Percentiles rank a stretch among this genome's conserved stretches.
Evolutionary conservation across 2,329 filamentous ascomycete genomes (phyloP).

Genomic region (Aspergillus caelatus): DNA sequence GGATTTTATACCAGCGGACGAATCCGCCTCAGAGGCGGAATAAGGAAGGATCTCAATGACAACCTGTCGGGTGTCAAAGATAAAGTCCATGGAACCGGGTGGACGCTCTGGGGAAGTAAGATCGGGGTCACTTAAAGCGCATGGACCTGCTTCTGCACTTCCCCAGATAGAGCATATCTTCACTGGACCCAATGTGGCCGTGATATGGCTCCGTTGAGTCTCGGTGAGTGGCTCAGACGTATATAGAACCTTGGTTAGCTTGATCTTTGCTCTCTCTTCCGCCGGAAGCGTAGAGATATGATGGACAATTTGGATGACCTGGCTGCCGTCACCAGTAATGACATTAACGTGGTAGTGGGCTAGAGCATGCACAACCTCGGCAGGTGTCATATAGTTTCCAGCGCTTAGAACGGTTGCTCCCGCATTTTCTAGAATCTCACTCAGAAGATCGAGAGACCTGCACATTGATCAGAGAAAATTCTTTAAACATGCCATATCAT

Average conservation of each 20-base stretch:
- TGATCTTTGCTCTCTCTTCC: slow-evolving; percentile 24
- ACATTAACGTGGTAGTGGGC: slow-evolving; percentile 41
- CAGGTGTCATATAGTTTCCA: slow-evolving; percentile 32
- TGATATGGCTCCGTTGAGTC: slow-evolving; percentile 37
- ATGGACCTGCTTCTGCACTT: slow-evolving; percentile 50
- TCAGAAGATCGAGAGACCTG: slow-evolving; percentile 44
- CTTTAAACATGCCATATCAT: neutral
- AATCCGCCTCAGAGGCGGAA: slow-evolving; percentile 9
- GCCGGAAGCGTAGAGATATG: slow-evolving; percentile 36
- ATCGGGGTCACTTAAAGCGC: slow-evolving; percentile 35
- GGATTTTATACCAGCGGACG: neutral
- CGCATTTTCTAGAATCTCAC: slow-evolving; percentile 47
- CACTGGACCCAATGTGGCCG: slow-evolving; percentile 32
- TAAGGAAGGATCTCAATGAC: slow-evolving; percentile 43
- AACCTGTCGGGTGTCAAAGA: slow-evolving; percentile 43
- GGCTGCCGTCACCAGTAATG: slow-evolving; percentile 43
- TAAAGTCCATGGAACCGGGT: slow-evolving; percentile 34
- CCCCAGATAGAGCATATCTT: slow-evolving; percentile 46
- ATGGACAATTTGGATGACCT: slow-evolving; percentile 42
- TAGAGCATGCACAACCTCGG: slow-evolving; percentile 30
- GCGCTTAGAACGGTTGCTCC: slow-evolving; percentile 45
- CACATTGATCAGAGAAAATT: neutral
- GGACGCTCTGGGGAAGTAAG: slow-evolving; percentile 25
- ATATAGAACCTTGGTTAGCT: slow-evolving; percentile 48
- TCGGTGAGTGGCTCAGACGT: slow-evolving; percentile 46